A percentile compares a stretch with the other conserved stretches of the same genome.
These are phyloP conservation scores for Apiospora koreana DNA, from an alignment of 2,329 filamentous ascomycete genomes.

Conservation along the genomic window DNA sequence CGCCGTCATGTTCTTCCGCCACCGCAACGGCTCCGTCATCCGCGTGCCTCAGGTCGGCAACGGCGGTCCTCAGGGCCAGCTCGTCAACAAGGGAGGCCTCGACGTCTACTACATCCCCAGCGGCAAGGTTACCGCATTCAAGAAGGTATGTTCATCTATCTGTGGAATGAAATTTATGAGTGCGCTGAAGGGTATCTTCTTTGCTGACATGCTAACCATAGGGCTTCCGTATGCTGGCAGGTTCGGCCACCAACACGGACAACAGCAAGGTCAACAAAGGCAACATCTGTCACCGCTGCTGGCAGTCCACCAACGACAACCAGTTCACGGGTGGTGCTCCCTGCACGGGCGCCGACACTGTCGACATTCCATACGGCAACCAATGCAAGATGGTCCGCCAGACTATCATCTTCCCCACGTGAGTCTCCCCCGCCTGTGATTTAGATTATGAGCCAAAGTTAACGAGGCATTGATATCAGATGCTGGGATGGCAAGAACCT, in stretches of 20 bases:
- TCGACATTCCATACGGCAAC: constrained; percentile 47
- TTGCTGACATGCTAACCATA: constrained; percentile 19
- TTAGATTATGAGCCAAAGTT: not conserved
- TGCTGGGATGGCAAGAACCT: constrained; percentile 53
- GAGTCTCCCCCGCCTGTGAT: constrained; percentile 19
- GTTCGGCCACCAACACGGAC: constrained; percentile 44
- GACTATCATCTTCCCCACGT: constrained; percentile 52
- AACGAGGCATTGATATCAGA: constrained; percentile 22
- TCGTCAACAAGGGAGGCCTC: constrained; percentile 45
- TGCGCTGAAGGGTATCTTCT: no score
- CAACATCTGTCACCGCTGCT: constrained; percentile 50
- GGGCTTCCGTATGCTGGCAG: constrained; percentile 50
- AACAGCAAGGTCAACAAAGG: constrained; percentile 36
- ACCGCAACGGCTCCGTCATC: constrained; percentile 43
- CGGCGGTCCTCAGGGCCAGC: constrained; percentile 44
- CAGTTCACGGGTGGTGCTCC: constrained; percentile 50
- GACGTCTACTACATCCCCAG: constrained; percentile 47
- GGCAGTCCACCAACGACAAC: constrained; percentile 46
- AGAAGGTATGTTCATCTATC: constrained; percentile 33
- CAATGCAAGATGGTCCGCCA: constrained; percentile 54
- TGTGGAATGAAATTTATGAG: no score
- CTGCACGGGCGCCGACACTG: constrained; percentile 50
- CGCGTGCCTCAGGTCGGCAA: constrained; percentile 46
- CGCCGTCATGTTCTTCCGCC: constrained; percentile 47
- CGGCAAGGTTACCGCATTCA: constrained; percentile 43